Base-by-base conservation (phyloP, 805 yeast genomes). In the Hanseniaspora guilliermondii region DNA sequence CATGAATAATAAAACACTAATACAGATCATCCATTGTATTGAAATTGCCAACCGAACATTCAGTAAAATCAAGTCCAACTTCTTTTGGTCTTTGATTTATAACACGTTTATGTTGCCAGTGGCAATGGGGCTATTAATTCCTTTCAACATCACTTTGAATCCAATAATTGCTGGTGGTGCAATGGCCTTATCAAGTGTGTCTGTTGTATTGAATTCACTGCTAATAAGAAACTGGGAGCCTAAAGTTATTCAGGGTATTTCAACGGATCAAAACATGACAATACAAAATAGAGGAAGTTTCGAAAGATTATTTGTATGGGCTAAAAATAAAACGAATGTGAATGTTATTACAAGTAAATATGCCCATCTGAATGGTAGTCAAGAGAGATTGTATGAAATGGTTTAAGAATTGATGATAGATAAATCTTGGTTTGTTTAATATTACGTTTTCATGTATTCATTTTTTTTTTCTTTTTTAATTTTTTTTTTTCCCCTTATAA, bases 121-220 rank as follows among this genome's bases (percentile, higher is more conserved):
- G 60, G 96, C 97, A 0, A 91, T 94, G 82, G 97, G 97, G 1
- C 76, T 83, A n/a, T 73, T 91, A 53, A 76, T 81, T 48, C 95
- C 95, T 1, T 80, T 83, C 69, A 82, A 85, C 37, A 73, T 87
- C 49, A 77, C 83, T 53, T 69, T 89, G 60, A 86, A 87, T 50
- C 98, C 97, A 2, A 81, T 87, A 65, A 78, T 87, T 64, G 97
- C 97, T 0, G 87, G 93, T 41, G 77, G 82, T 14, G 85, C 96
- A 0, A 93, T 93, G 97, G 95, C 96, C 0, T 74, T 87, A 61
- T 86, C 96, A 59, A 86, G 96, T 1, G 82, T 87, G 2, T 85
- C 95, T 61, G 97, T 91, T 22, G 89, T 93, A 27, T 61, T 83
- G 46, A 85, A 85, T 58, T 87, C 96, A 0, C 71, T 91, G 57